Conservation (phyloP, 164 flowering plant genomes). For the Warburgia ugandensis region DNA sequence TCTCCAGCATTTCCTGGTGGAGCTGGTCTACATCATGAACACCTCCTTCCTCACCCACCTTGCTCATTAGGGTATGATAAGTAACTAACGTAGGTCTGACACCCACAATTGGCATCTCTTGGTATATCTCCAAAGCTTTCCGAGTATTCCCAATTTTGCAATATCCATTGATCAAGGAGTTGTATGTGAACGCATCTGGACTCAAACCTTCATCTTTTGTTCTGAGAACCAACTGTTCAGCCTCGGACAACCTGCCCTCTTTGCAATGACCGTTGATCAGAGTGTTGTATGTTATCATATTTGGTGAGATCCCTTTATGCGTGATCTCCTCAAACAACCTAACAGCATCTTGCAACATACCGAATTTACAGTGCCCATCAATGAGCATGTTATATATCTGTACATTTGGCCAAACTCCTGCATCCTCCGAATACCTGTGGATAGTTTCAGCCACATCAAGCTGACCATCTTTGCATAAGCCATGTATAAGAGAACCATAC, state of each 20-base stretch:
- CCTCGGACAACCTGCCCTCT: constrained; percentile 39
- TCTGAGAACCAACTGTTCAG: constrained; percentile 40
- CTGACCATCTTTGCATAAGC: constrained; percentile 52
- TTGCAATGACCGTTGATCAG: constrained; percentile 57
- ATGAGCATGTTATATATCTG: constrained; percentile 62
- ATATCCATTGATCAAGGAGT: constrained; percentile 59
- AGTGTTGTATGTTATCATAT: constrained; percentile 62
- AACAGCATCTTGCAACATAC: constrained; percentile 44
- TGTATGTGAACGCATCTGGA: constrained; percentile 73
- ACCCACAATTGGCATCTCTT: constrained; percentile 37
- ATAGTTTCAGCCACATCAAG: constrained; percentile 54
- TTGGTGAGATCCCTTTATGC: constrained; percentile 29
- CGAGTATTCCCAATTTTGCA: constrained; percentile 25
- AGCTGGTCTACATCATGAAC: constrained; percentile 30
- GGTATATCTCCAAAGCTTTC: constrained; percentile 45
- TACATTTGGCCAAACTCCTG: constrained; percentile 42
- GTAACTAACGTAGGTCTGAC: constrained; percentile 49
- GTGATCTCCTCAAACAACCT: constrained; percentile 41
- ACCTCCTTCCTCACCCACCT: constrained; percentile 28
- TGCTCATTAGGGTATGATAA: constrained; percentile 42
- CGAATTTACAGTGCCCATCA: constrained; percentile 41
- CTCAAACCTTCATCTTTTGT: constrained; percentile 32
- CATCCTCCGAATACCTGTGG: constrained; percentile 36
- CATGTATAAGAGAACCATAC: constrained; percentile 60
- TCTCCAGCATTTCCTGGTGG: constrained; percentile 41